Percentiles rank a stretch among this genome's conserved stretches.
Evolutionary conservation across 2,329 filamentous ascomycete genomes (phyloP).

Genomic region (Didymosphaeria variabile): DNA sequence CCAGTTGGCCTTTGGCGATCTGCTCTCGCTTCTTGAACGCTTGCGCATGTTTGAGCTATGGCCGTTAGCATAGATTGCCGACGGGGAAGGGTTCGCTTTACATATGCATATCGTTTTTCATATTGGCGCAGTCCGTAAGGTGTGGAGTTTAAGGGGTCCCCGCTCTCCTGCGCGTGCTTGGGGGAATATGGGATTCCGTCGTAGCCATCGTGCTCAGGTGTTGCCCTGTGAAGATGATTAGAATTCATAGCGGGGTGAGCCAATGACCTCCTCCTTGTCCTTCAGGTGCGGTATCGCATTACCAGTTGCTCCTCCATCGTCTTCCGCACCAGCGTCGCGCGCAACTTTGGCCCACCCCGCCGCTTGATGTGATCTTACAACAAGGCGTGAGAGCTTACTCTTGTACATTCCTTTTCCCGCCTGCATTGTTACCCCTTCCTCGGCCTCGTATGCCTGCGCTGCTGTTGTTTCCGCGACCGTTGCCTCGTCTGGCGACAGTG

Average conservation of each 20-base stretch:
- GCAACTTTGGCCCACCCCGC: not conserved
- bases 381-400: constrained; percentile 7
- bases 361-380: not conserved
- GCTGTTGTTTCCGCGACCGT: constrained; percentile 4
- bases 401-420: not conserved
- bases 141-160: constrained; percentile 29
- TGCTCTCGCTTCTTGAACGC: constrained; percentile 60
- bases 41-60: constrained; percentile 30
- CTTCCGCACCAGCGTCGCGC: not conserved
- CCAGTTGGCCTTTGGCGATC: constrained; percentile 41
- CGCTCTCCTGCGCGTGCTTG: constrained; percentile 2
- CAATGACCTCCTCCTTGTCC: not conserved
- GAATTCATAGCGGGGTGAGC: constrained; percentile 1
- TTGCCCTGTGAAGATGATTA: constrained; percentile 1
- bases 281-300: not conserved
- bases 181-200: constrained; percentile 5
- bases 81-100: constrained; percentile 21
- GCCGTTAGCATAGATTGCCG: constrained; percentile 19
- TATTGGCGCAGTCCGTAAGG: constrained; percentile 37
- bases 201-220: constrained; percentile 5
- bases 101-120: constrained; percentile 33
- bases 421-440: not conserved
- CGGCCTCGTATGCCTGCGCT: not conserved
- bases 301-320: not conserved
- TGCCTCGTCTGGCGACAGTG: not conserved